A percentile compares a stretch with the other conserved stretches of the same genome.
These are phyloP conservation scores for Furcasterigmium furcatum DNA, from an alignment of 2,329 filamentous ascomycete genomes.

Conservation along the genomic window DNA sequence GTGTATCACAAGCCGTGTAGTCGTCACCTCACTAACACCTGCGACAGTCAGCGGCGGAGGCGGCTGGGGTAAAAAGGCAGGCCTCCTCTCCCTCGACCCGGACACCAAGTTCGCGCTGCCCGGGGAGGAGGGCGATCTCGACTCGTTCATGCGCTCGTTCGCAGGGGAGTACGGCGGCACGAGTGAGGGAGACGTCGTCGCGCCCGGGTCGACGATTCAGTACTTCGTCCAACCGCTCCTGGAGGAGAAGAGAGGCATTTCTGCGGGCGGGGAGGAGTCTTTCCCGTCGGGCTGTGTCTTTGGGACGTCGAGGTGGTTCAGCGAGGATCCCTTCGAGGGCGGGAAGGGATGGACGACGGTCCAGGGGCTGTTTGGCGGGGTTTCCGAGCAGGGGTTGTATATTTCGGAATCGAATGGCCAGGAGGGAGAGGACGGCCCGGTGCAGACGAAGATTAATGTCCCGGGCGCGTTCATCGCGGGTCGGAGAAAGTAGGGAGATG, in stretches of 20 bases:
- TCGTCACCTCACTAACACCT: background rate
- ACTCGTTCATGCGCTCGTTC: conserved; percentile 42
- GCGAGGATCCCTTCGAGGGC: background rate
- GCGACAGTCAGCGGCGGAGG: conserved; percentile 71
- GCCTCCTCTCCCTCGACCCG: conserved; percentile 75
- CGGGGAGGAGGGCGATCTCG: conserved; percentile 46
- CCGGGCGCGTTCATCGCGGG: conserved; percentile 31
- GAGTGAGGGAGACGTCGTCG: conserved; percentile 50
- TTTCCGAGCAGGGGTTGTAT: conserved; percentile 59
- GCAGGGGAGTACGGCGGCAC: conserved; percentile 17
- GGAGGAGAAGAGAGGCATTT: conserved; percentile 5
- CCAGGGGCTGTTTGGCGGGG: conserved; percentile 54
- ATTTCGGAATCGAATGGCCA: conserved; percentile 25
- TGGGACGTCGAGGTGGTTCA: conserved; percentile 2
- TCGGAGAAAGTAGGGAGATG: too few species aligned
- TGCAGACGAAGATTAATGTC: conserved; percentile 43
- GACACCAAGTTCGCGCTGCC: conserved; percentile 50
- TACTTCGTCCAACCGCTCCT: conserved; percentile 51
- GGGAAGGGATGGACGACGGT: conserved; percentile 17
- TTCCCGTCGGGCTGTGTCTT: conserved; percentile 12
- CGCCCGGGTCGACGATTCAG: conserved; percentile 62
- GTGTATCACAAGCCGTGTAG: background rate
- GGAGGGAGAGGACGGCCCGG: background rate
- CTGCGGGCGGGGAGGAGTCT: conserved; percentile 13
- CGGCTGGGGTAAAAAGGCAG: conserved; percentile 80